Evolutionary conservation across 2,329 filamentous ascomycete genomes (phyloP), one percentile per base, ranked within the genome.

Genomic region (Daldinia sp.): DNA sequence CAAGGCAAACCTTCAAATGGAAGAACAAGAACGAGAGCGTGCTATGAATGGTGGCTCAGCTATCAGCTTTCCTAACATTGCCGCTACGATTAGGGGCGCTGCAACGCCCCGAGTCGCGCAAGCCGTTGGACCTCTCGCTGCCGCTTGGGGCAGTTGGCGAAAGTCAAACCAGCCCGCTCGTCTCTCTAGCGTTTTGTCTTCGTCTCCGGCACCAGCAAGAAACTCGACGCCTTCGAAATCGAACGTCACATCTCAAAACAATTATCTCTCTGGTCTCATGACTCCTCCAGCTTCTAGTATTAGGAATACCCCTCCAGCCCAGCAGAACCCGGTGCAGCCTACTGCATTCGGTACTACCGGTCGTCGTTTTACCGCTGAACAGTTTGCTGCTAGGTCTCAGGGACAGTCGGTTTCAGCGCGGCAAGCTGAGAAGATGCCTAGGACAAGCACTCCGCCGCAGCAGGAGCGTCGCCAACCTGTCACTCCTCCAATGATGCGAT

Each of bases 91-190:
- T 53, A 89, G 88, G 72, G 89, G 94, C 70, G 91, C 93, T 10
- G 89, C 91, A 4, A 92, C 93, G 1, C 95, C 94, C 3, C 90
- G 93, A 35, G 91, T 97, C 15, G 93, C 93, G 5, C 91, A 97
- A 77, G 92, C 91, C 3, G 91, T 97, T 26, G 93, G 88, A 1
- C 89, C 88, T 26, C 79, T 90, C 41, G 88, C 93, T n/a, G 93
- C 94, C n/a, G 95, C 94, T n/a, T 97, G 94, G 89, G 94, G 93
- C 53, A 97, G 91, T 79, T 98, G 95, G 95, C 90, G 94, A 59
- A 95, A 92, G 78, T 88, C 87, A 15, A 86, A 85, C 74, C 87
- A 88, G 63, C 81, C 81, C 5, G 81, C 82, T 15, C 83, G 83
- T 75, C 75, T 89, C 48, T 83, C 88, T 58, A 81, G 84, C 10